These are phyloP conservation scores for Coemansia sp. DNA, from an alignment of 192 early-diverging fungal species.

Conservation along the genomic window DNA sequence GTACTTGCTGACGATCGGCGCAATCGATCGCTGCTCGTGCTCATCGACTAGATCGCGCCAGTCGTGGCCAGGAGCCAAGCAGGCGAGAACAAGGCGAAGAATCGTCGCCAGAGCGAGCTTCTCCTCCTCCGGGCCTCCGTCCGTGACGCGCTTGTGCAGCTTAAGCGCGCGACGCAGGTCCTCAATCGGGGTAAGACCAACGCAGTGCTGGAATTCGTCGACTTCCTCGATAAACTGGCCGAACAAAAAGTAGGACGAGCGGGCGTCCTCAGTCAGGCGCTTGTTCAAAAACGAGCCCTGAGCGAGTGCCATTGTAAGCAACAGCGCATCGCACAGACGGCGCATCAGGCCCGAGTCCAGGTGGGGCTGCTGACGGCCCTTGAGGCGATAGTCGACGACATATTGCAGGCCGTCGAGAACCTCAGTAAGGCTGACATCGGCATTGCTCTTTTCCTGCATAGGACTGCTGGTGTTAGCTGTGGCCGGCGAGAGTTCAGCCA, in stretches of 20 bases:
- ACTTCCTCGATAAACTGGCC: slow-evolving; percentile 96
- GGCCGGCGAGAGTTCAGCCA: not conserved
- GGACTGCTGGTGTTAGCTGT: not conserved
- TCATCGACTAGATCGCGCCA: slow-evolving; percentile 91
- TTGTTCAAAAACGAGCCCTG: slow-evolving; percentile 66
- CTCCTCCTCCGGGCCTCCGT: slow-evolving; percentile 70
- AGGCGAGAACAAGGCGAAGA: slow-evolving; percentile 72
- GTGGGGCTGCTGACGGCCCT: slow-evolving; percentile 78
- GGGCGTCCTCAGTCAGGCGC: slow-evolving; percentile 72
- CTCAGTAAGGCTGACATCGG: slow-evolving; percentile 59
- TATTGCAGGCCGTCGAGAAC: slow-evolving; percentile 89
- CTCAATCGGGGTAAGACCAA: slow-evolving; percentile 73
- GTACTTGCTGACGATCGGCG: slow-evolving; percentile 72
- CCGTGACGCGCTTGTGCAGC: slow-evolving; percentile 70
- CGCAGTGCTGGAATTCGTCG: slow-evolving; percentile 83
- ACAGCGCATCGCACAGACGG: slow-evolving; percentile 80
- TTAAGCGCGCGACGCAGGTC: slow-evolving; percentile 77
- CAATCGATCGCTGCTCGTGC: slow-evolving; percentile 75
- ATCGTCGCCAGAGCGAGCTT: slow-evolving; percentile 78
- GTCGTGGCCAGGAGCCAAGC: slow-evolving; percentile 80
- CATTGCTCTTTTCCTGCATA: slow-evolving; percentile 11
- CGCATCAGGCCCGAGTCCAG: slow-evolving; percentile 85
- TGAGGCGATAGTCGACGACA: slow-evolving; percentile 92
- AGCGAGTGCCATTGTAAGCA: slow-evolving; percentile 74
- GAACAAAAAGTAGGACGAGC: slow-evolving; percentile 89